Evolutionary conservation across 2,329 filamentous ascomycete genomes (phyloP).

Genomic region (Bipolaris bicolor): DNA sequence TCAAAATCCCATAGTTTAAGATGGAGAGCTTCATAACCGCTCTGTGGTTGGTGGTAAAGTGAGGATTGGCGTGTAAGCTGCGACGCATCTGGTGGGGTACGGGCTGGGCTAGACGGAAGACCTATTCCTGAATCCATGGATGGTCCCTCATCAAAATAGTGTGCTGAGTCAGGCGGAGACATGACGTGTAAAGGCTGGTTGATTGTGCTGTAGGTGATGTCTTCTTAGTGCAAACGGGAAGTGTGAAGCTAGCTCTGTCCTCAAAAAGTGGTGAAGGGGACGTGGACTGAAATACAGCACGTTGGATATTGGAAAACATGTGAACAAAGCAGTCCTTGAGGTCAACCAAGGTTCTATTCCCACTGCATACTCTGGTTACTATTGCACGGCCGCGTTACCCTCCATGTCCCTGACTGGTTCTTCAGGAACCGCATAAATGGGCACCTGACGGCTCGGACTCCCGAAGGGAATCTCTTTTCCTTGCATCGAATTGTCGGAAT

Average conservation of each 20-base stretch:
- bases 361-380: conserved; percentile 9
- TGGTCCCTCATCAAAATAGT: neutral
- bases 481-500: conserved; percentile 9
- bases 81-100: neutral
- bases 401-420: conserved; percentile 52
- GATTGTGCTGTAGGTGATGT: neutral
- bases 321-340: neutral
- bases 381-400: conserved; percentile 29
- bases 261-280: neutral
- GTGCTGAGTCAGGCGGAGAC: neutral
- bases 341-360: conserved; percentile 6
- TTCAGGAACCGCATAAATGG: conserved; percentile 53
- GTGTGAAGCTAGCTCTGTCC: neutral
- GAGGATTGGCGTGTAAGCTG: neutral
- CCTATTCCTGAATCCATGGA: conserved; percentile 10
- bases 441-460: conserved; percentile 42
- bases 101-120: neutral
- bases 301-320: neutral
- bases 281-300: neutral
- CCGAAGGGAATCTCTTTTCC: conserved; percentile 33
- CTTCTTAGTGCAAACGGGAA: neutral
- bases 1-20: neutral
- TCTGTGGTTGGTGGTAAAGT: neutral
- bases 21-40: neutral
- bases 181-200: neutral